phyloP scores from a whole-genome alignment of 305 asterid genomes.

The Plantago rigida region DNA sequence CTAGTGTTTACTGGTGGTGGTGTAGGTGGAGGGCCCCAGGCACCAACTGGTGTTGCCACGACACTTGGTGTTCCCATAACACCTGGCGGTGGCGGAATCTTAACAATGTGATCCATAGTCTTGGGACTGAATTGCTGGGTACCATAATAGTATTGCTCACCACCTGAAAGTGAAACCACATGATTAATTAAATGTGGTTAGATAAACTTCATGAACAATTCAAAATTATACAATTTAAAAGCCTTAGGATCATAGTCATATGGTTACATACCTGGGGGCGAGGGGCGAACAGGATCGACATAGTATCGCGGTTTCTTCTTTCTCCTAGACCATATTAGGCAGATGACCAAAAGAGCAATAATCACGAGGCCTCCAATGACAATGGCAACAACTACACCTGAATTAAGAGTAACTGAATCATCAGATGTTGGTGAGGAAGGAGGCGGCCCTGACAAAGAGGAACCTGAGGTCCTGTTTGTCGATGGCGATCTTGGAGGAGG shows the following conservation, averaged over 20 bases:
- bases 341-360: slow-evolving; percentile 31
- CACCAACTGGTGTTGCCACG: slow-evolving; percentile 28
- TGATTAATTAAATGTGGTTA: not conserved
- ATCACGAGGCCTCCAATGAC: slow-evolving; percentile 31
- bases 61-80: slow-evolving; percentile 30
- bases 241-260: not conserved
- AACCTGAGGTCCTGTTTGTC: not conserved
- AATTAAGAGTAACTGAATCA: slow-evolving; percentile 16
- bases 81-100: slow-evolving; percentile 44
- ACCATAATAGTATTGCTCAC: slow-evolving; percentile 31
- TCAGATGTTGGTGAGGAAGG: slow-evolving; percentile 6
- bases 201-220: not conserved
- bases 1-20: slow-evolving; percentile 25
- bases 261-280: slow-evolving; percentile 33
- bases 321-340: slow-evolving; percentile 32
- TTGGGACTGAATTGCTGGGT: slow-evolving; percentile 27
- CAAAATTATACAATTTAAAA: not conserved
- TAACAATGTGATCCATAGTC: slow-evolving; percentile 31
- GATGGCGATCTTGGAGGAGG: not conserved
- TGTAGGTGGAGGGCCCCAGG: slow-evolving; percentile 30
- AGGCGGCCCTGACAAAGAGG: not conserved
- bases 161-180: slow-evolving; percentile 18
- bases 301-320: slow-evolving; percentile 30
- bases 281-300: slow-evolving; percentile 24
- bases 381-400: slow-evolving; percentile 30